Percentiles rank a stretch among this genome's conserved stretches.
Evolutionary conservation across 305 asterid species (phyloP).

Genomic region (Fraxinus platypoda): DNA sequence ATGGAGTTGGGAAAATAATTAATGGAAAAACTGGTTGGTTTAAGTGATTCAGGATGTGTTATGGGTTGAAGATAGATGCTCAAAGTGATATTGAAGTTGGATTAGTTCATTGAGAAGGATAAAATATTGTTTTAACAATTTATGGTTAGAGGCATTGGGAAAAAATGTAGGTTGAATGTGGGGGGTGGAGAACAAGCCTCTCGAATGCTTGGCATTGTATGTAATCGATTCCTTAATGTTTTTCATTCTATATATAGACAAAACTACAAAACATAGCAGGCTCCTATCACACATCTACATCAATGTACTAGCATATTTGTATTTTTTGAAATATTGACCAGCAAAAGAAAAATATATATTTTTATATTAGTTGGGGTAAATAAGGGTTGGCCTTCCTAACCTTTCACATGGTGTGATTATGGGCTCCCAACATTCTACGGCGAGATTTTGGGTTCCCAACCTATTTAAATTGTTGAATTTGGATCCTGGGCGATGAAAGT

Average conservation of each 20-base stretch:
- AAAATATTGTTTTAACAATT: background rate
- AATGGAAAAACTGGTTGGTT: background rate
- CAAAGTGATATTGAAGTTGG: background rate
- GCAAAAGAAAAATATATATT: background rate
- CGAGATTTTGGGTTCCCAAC: background rate
- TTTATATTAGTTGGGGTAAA: background rate
- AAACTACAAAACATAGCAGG: background rate
- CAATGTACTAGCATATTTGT: background rate
- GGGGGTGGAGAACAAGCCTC: background rate
- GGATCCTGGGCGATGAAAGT: background rate
- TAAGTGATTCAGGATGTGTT: background rate
- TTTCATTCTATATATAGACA: background rate
- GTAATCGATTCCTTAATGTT: background rate
- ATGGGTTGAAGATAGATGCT: background rate
- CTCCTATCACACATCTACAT: background rate
- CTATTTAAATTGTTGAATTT: background rate
- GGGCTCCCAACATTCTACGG: background rate
- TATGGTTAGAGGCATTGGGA: background rate
- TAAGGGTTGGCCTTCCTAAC: background rate
- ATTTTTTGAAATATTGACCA: background rate
- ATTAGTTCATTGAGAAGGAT: background rate
- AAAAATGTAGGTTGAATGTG: background rate
- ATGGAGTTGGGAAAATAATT: background rate
- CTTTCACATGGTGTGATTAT: background rate
- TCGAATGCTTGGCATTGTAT: background rate